Base-by-base conservation (phyloP, 2,329 filamentous ascomycete species). In the Pseudogymnoascus sp. region DNA sequence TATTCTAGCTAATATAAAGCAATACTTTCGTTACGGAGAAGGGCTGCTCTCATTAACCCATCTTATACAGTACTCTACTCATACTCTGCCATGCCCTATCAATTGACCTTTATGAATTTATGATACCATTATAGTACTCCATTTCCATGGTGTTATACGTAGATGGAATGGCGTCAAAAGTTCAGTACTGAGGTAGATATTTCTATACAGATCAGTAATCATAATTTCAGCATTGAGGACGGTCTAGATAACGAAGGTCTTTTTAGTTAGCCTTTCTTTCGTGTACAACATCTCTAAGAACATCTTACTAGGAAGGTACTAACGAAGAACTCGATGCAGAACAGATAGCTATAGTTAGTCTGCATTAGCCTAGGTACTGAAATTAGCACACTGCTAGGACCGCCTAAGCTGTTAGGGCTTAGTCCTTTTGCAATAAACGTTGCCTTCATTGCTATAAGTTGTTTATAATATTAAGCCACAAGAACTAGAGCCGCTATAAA, bases 261-360 rank as follows among this genome's bases (percentile, higher is more conserved):
- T 37, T 6, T 2, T 37, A n/a, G 6, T 37, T 37, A 37, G 35
- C 12, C 14, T 37, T 37, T 12, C 35, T 37, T 37, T 33, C 31
- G 31, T 33, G 31, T 37, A 14, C 14, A 37, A 6, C 11, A 4
- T 37, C 43, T 37, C 35, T n/a, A 37, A 14, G 35, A 37, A 37
- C 6, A 37, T n/a, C 73, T 66, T 66, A 76, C 77, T 62, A 86
- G 81, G 72, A 84, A 84, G 62, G 72, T 75, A 68, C 83, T 80
- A 28, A 83, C 82, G 67, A 86, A 84, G 70, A 83, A 86, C 69
- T 86, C 84, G 64, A 81, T 81, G 61, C 84, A 70, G 73, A 86
- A 83, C 0, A 86, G 70, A 69, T 81, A 84, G 12, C 83, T 83
- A 40, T 82, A 74, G 66, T 81, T 83, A 5, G 76, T 80, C 68